These are phyloP conservation scores for Jacaranda mimosifolia DNA, from an alignment of 257 asterid genomes.

Conservation along the genomic window DNA sequence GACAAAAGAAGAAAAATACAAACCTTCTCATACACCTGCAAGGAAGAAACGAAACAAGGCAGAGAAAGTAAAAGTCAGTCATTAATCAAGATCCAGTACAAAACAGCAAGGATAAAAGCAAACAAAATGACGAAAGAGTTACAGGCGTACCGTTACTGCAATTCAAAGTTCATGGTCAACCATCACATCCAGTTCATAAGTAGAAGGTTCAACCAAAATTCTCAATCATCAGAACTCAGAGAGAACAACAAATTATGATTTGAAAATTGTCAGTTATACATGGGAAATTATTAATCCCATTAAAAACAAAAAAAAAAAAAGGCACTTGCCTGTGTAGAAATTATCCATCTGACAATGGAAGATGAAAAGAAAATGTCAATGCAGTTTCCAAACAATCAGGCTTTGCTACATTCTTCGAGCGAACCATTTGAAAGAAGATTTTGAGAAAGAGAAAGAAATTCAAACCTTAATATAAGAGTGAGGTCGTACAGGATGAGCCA, in stretches of 20 bases:
- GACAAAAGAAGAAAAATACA: constrained; percentile 28
- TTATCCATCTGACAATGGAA: constrained; percentile 75
- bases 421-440: neutral
- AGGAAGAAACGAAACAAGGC: constrained; percentile 32
- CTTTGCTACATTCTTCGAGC: neutral
- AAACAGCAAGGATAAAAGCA: constrained; percentile 22
- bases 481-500: constrained; percentile 94
- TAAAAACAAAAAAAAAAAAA: constrained; percentile 16
- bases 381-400: constrained; percentile 6
- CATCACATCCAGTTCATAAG: constrained; percentile 39
- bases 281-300: neutral
- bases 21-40: constrained; percentile 84
- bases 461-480: constrained; percentile 82
- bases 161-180: constrained; percentile 42
- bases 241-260: constrained; percentile 8
- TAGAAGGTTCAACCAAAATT: constrained; percentile 35
- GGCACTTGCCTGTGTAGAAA: constrained; percentile 81
- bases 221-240: constrained; percentile 28
- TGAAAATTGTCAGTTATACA: constrained; percentile 19
- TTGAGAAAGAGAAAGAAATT: constrained; percentile 19
- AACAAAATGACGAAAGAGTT: neutral
- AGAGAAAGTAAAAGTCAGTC: constrained; percentile 37
- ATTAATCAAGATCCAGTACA: constrained; percentile 13
- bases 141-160: constrained; percentile 76
- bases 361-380: constrained; percentile 37